Conservation (phyloP, 805 yeast genomes). For the Saturnispora zaruensis region DNA sequence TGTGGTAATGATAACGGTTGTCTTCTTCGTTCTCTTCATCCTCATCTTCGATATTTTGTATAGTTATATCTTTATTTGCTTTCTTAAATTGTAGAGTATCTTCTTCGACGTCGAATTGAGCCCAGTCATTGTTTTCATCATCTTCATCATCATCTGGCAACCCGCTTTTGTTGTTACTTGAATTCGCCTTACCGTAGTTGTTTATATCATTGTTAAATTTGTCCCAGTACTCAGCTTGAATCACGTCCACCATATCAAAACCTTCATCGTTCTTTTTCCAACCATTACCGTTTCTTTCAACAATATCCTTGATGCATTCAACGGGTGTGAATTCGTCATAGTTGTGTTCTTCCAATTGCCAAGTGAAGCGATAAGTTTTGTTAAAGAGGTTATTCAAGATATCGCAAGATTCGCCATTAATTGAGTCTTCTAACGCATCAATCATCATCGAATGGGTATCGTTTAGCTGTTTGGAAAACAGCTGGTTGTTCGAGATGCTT, state of each 20-base stretch:
- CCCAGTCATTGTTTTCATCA: constrained; percentile 7
- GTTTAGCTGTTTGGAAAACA: background rate
- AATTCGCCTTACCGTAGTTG: background rate
- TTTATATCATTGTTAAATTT: background rate
- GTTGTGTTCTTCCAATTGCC: constrained; percentile 21
- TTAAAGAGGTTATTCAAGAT: constrained; percentile 21
- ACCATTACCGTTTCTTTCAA: constrained; percentile 57
- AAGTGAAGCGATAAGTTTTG: constrained; percentile 26
- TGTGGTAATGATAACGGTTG: background rate
- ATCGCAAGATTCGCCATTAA: constrained; percentile 1
- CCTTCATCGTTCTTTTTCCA: constrained; percentile 48
- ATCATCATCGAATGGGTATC: constrained; percentile 11
- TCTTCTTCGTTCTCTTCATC: constrained; percentile 1
- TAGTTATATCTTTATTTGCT: background rate
- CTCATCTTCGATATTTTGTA: background rate
- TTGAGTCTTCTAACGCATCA: constrained; percentile 10
- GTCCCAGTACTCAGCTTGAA: constrained; percentile 18
- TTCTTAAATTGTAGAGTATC: background rate
- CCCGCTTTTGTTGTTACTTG: background rate
- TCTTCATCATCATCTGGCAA: constrained; percentile 2
- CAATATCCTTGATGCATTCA: constrained; percentile 67
- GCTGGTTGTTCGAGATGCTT: background rate
- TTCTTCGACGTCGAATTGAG: constrained; percentile 7
- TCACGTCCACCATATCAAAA: constrained; percentile 31
- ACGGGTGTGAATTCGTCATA: constrained; percentile 50